Conservation (phyloP, 768 basidiomycete species). For the Plicaturopsis crispa region DNA sequence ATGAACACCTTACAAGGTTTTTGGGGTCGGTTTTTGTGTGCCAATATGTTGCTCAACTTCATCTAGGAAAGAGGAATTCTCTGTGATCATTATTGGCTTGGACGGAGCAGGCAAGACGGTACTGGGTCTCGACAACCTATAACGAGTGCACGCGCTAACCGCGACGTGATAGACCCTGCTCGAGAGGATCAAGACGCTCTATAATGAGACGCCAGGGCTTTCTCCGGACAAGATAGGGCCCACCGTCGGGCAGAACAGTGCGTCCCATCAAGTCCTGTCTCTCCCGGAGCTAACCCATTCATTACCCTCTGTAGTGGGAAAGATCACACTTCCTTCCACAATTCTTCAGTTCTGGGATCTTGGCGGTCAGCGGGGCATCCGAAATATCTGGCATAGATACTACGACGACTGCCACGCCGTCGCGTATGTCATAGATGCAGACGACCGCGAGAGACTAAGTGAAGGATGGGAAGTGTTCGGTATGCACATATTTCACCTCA, state of each 20-base stretch:
- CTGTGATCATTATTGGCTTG: constrained; percentile 89
- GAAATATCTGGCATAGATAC: constrained; percentile 91
- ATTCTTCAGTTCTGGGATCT: constrained; percentile 97
- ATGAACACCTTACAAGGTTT: constrained; percentile 83
- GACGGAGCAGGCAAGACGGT: constrained; percentile 93
- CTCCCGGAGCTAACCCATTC: neutral
- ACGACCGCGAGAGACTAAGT: constrained; percentile 78
- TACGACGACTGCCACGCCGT: constrained; percentile 97
- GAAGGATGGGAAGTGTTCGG: constrained; percentile 99
- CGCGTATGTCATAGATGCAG: constrained; percentile 90
- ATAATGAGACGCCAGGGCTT: constrained; percentile 82
- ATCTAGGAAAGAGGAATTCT: constrained; percentile 79
- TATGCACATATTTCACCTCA: constrained; percentile 27
- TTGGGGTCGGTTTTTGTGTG: constrained; percentile 7
- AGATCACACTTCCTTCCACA: constrained; percentile 87
- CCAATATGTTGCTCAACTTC: neutral
- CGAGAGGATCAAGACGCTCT: constrained; percentile 91
- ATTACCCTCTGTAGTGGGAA: constrained; percentile 58
- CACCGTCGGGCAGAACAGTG: constrained; percentile 97
- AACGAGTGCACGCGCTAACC: neutral
- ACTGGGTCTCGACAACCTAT: constrained; percentile 11
- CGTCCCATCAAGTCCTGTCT: constrained; percentile 18
- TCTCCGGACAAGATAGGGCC: constrained; percentile 90
- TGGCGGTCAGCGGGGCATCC: constrained; percentile 89
- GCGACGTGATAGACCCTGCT: constrained; percentile 58